A percentile compares a stretch with the other conserved stretches of the same genome.
Conservation (phyloP, 768 basidiomycete genomes). For the Boletus barrowsii region DNA sequence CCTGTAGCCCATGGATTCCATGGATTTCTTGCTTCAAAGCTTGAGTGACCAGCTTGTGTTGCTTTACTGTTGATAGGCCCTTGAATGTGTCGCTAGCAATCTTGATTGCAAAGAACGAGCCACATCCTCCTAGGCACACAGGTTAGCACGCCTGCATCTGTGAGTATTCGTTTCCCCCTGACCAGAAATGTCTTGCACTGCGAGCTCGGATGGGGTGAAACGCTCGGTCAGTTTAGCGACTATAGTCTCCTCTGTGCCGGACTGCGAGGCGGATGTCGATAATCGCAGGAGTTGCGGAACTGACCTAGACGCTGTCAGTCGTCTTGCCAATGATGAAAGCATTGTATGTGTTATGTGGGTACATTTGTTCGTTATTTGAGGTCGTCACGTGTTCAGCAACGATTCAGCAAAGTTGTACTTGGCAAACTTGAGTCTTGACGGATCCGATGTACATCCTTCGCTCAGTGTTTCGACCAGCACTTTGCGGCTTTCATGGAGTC, state of each 20-base stretch:
- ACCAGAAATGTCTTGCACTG: conserved; percentile 97
- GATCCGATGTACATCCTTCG: conserved; percentile 23
- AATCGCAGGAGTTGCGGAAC: conserved; percentile 28
- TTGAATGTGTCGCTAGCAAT: conserved; percentile 85
- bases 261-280: conserved; percentile 25
- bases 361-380: not conserved
- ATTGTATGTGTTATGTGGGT: not conserved
- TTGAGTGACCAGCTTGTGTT: conserved; percentile 88
- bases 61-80: conserved; percentile 84
- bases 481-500: conserved; percentile 7
- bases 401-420: not conserved
- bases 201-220: conserved; percentile 77
- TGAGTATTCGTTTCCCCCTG: conserved; percentile 16
- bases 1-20: conserved; percentile 92
- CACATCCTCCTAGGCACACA: conserved; percentile 76
- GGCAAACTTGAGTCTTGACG: too few relatives aligned
- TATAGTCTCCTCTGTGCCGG: conserved; percentile 52
- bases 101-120: conserved; percentile 92
- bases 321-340: conserved; percentile 33
- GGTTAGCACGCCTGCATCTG: not conserved
- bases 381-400: conserved; percentile 17
- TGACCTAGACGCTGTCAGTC: conserved; percentile 26
- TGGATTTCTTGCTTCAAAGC: conserved; percentile 85
- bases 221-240: conserved; percentile 64
- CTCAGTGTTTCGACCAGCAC: conserved; percentile 15